Base-by-base conservation (phyloP, 768 basidiomycete genomes). In the Mrakia hoshinonis region DNA sequence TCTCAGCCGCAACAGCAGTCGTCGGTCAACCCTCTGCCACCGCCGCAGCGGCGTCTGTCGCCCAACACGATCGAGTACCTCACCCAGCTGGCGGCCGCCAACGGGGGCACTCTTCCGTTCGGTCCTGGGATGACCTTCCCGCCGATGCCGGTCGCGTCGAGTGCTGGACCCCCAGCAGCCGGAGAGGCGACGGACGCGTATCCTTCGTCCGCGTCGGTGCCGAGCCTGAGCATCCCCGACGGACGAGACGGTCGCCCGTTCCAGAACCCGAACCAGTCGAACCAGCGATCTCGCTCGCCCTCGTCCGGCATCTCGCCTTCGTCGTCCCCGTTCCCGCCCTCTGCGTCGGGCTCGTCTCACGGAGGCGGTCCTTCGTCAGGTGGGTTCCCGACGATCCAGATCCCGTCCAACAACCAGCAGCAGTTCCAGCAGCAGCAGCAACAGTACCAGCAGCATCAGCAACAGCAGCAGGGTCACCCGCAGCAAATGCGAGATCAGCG, bases 11-110 rank as follows among this genome's bases (percentile, higher is more conserved):
- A 39, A n/a, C 49, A 24, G 49, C 69, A 36, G 48, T 31, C 36
- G 34, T 12, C 12, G 29, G 20, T 11, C 4, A 70, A 66, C 9
- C 54, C 61, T 12, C 58, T 64, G 10, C 72, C 67, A 10, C 67
- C 72, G 20, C 72, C 67, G 24, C 31, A 60, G n/a, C 36, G 67
- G n/a, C 47, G 61, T 11, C 66, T 73, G 18, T 68, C 67, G 31
- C 67, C 72, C 3, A 52, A 43, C 52, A 73, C 67, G n/a, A 73
- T 73, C 31, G 67, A 68, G 63, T 73, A 73, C 52, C 67, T 73
- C n/a, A 60, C 66, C 5, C 65, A 68, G 51, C 72, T 73, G 52
- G 72, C 72, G 2, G 72, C 72, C 22, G 72, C 72, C 31, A 73
- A 73, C 52, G 72, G 72, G 18, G 72, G 67, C 20, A 73, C 67